Evolutionary conservation across 371 early-diverging fungal species (phyloP).

Genomic region (Parasitella parasitica): DNA sequence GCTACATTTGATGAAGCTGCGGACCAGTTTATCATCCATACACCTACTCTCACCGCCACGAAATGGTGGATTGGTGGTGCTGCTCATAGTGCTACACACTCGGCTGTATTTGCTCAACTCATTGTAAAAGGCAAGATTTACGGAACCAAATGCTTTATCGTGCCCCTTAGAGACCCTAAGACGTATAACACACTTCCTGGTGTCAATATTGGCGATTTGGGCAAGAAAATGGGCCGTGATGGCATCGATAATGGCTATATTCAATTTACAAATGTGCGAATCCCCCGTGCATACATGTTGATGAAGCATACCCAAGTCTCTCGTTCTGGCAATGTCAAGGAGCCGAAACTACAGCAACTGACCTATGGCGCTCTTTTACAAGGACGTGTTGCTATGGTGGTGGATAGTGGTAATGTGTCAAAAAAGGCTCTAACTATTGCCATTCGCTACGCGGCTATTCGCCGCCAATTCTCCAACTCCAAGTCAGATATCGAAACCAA

Average conservation of each 20-base stretch:
- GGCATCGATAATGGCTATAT: conserved; percentile 89
- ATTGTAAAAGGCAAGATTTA: conserved; percentile 74
- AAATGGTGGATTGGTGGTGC: conserved; percentile 98
- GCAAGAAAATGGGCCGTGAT: conserved; percentile 79
- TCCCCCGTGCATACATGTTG: conserved; percentile 81
- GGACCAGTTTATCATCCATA: conserved; percentile 88
- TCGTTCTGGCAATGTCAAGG: conserved; percentile 71
- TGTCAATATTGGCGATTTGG: conserved; percentile 70
- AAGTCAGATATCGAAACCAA: conserved; percentile 69
- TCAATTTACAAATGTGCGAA: conserved; percentile 79
- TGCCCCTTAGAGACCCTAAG: conserved; percentile 63
- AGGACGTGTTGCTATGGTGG: conserved; percentile 90
- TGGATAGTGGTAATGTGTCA: conserved; percentile 83
- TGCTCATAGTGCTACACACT: conserved; percentile 82
- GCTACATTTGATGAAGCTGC: conserved; percentile 86
- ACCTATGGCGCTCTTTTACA: conserved; percentile 88
- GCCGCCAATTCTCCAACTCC: conserved; percentile 78
- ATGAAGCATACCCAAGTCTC: conserved; percentile 94
- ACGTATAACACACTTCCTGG: conserved; percentile 60
- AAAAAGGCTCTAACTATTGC: conserved; percentile 93
- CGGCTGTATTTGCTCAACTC: conserved; percentile 79
- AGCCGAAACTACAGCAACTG: conserved; percentile 58
- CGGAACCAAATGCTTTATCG: conserved; percentile 80
- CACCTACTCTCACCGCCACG: conserved; percentile 87
- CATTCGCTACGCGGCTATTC: conserved; percentile 87